Base-by-base conservation (phyloP, 2,329 filamentous ascomycete species). In the Fusarium mexicanum region DNA sequence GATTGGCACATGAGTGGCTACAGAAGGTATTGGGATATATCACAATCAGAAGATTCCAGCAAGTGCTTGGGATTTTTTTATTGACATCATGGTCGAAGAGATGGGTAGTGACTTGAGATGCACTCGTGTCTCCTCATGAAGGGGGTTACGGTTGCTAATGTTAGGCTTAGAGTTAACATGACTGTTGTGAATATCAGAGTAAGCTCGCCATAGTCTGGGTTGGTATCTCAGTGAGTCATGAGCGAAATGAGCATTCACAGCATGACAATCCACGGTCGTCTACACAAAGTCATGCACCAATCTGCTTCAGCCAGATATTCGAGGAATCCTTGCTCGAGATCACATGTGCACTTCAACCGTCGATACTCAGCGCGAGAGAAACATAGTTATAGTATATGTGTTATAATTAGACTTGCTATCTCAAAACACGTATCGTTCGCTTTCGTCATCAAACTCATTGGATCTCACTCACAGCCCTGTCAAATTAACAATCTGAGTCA, bases 11-110 rank as follows among this genome's bases (percentile, higher is more conserved):
- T 40, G 57, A 50, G 35, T 22, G 37, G 38, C 35, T 24, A 46
- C n/a, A 43, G 35, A 24, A 61, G 53, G 50, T 47, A 65, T 64
- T 70, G 57, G 62, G 58, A 64, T 65, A 75, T 75, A 76, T 76
- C 62, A 77, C 54, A 71, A 69, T 64, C 63, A 62, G 57, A 46
- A 67, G 33, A 48, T 38, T 55, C 48, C 41, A 55, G 60, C 46
- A 62, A 67, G 51, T 50, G 60, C 31, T n/a, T 44, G 20, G 33
- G 61, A n/a, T n/a, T 67, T 43, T 62, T 38, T 44, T 65, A 53
- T 75, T 55, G 55, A 37, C 54, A 67, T 48, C 40, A 61, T 37
- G 51, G 55, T 33, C 46, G 41, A 71, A 73, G 64, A 66, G 65
- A 55, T 41, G 57, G 63, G 54, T 35, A 54, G 41, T 47, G 58